phyloP scores from a whole-genome alignment of 106 monocot genomes.

The Platanthera zijinensis region DNA sequence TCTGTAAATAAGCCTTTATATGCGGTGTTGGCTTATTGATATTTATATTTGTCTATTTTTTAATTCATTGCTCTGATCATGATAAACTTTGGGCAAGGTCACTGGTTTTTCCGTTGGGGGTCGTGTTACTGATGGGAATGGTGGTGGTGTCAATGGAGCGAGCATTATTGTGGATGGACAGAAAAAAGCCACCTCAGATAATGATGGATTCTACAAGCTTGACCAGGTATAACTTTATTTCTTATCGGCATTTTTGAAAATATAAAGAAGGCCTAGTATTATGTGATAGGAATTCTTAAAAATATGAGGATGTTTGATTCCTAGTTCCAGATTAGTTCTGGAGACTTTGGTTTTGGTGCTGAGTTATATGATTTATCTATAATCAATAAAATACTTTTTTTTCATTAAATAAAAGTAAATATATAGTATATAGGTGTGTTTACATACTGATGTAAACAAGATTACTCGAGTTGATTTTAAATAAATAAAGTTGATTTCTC shows the following conservation, averaged over 20 bases:
- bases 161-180: constrained; percentile 75
- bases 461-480: too few relatives aligned
- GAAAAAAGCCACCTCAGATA: constrained; percentile 55
- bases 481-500: too few relatives aligned
- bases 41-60: background rate
- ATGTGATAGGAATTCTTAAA: too few relatives aligned
- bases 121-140: constrained; percentile 70
- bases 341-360: too few relatives aligned
- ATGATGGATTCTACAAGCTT: constrained; percentile 81
- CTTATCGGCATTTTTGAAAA: background rate
- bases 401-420: too few relatives aligned
- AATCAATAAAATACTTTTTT: too few relatives aligned
- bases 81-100: constrained; percentile 39
- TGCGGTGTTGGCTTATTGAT: background rate
- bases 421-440: too few relatives aligned
- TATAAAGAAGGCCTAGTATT: background rate
- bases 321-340: too few relatives aligned
- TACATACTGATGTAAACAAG: too few relatives aligned
- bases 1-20: background rate
- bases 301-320: too few relatives aligned
- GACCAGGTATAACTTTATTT: constrained; percentile 57
- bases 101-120: constrained; percentile 99
- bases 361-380: too few relatives aligned
- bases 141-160: constrained; percentile 60
- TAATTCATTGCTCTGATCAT: background rate